A percentile compares a stretch with the other conserved stretches of the same genome.
Evolutionary conservation across 2,329 filamentous ascomycete genomes (phyloP).

Genomic region (Claviceps purpurea): DNA sequence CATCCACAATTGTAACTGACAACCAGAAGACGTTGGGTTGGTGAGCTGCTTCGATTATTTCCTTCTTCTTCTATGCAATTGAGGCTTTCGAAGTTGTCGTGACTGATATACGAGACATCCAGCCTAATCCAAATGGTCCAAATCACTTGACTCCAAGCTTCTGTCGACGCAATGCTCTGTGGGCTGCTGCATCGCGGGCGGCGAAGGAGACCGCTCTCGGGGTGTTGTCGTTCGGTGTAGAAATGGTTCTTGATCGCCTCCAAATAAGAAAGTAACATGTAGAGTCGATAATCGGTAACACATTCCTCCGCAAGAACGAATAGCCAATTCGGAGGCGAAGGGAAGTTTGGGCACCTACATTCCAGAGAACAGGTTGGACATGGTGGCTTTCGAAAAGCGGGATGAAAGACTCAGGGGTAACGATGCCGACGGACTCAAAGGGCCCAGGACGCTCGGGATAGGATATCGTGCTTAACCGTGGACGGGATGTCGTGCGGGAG

Average conservation of each 20-base stretch:
- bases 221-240: neutral
- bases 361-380: conserved; percentile 49
- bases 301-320: neutral
- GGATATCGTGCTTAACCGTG: conserved; percentile 4
- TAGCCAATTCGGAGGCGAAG: neutral
- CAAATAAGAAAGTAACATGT: neutral
- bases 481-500: conserved; percentile 3
- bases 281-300: neutral
- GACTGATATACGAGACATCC: too few species aligned
- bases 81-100: neutral
- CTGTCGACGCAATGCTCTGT: neutral
- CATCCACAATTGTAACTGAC: neutral
- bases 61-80: neutral
- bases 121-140: neutral
- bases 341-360: conserved; percentile 35
- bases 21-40: neutral
- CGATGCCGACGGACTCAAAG: conserved; percentile 2
- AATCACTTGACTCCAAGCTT: neutral
- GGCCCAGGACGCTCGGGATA: conserved; percentile 4
- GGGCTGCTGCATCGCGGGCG: too few species aligned
- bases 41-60: neutral
- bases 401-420: conserved; percentile 3
- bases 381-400: conserved; percentile 18
- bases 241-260: neutral
- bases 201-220: too few species aligned